Base-by-base conservation (phyloP, 2,329 filamentous ascomycete genomes). In the Hypomyces perniciosus region DNA sequence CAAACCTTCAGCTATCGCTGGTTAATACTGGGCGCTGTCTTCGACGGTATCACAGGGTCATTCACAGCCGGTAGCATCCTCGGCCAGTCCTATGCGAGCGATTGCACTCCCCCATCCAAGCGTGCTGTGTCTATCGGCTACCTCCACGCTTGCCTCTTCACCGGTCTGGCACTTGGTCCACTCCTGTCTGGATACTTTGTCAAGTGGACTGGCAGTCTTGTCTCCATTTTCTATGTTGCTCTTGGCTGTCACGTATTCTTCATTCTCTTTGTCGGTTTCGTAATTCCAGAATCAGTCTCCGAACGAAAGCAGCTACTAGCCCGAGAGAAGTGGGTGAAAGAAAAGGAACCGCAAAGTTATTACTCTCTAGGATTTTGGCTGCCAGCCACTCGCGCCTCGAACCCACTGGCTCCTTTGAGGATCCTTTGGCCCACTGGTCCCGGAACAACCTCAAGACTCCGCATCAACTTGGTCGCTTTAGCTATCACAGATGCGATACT, bases 91-190 rank as follows among this genome's bases (percentile, higher is more conserved):
- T 99, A 97, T 67, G 85, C 88, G 9, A 85, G 89, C 38, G 93
- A 99, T 67, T 96, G 90, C 68, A 92, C 90, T 0, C 75, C 86
- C 4, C 88, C 90, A 0, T 85, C 87, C 30, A 82, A 81, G 61
- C 83, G 93, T 20, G 88, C 86, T 53, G 86, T 95, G 6, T 82
- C 84, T 4, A 93, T 97, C 66, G 91, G 90, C 6, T 92, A 91
- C 64, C 85, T 97, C 60, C 89, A 97, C 61, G 90, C 89, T 8
- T 90, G 86, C 58, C 75, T 99, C 7, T 97, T 96, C 67, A 78
- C 80, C 2, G 93, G 93, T n/a, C 81, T 97, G 42, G 92, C 93
- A 0, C 69, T 92, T 31, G 93, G 93, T 0, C 93, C 93, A 6
- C 76, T 95, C 3, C 63, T 95, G 26, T 86, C 90, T 0, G 91